These are phyloP conservation scores for Erucastrum elatum DNA, from an alignment of 345 rosid species.

Conservation along the genomic window DNA sequence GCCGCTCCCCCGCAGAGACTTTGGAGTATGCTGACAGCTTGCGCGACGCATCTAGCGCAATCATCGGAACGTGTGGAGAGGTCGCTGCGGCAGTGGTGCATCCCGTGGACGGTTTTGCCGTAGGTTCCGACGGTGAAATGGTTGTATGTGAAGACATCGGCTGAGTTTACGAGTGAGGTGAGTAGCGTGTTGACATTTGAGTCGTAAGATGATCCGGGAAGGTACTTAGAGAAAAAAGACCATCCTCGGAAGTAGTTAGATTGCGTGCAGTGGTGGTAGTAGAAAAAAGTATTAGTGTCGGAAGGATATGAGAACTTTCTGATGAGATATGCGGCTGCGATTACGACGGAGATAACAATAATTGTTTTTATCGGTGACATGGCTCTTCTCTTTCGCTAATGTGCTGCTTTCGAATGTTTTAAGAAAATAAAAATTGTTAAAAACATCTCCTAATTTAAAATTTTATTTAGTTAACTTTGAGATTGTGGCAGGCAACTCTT, in stretches of 20 bases:
- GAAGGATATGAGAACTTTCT: background rate
- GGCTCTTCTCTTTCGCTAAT: background rate
- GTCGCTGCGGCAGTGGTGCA: background rate
- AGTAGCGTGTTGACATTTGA: background rate
- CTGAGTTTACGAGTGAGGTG: background rate
- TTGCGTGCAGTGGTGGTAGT: background rate
- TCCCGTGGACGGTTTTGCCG: background rate
- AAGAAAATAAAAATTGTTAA: background rate
- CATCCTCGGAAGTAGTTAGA: background rate
- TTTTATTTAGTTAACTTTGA: too few species aligned
- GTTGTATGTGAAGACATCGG: background rate
- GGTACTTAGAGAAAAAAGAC: background rate
- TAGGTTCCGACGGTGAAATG: background rate
- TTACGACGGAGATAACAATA: background rate
- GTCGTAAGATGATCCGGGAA: background rate
- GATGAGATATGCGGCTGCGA: background rate
- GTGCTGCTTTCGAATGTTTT: background rate
- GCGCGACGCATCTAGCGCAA: background rate
- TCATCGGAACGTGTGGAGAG: background rate
- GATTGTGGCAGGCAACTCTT: background rate
- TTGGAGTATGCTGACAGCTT: background rate
- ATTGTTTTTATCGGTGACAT: background rate
- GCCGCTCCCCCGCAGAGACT: background rate
- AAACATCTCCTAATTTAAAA: background rate
- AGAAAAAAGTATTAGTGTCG: background rate